Evolutionary conservation across 2,329 filamentous ascomycete genomes (phyloP), one percentile per base, ranked within the genome.

Genomic region (Dichotomopilus funicola): DNA sequence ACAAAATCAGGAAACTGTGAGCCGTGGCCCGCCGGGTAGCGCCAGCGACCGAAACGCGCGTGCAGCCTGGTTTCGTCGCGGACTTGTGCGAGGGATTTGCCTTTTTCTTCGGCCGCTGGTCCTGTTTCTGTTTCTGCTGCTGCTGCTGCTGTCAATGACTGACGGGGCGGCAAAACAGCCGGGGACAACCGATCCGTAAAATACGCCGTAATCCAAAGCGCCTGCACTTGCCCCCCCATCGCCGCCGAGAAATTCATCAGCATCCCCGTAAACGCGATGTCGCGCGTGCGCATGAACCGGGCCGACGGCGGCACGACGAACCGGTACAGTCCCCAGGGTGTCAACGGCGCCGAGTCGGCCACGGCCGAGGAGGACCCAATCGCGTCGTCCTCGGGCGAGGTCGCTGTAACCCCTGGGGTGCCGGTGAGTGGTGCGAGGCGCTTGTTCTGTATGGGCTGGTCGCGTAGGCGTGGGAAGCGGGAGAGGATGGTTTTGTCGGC

Each of bases 31-130:
- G 73, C 77, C 1, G 85, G 82, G 63, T 87, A 88, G 33, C 88
- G 77, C 79, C 85, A 86, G 60, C 78, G 82, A 4, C 85, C 85
- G 66, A 86, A 92, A 40, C 86, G 81, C 19, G 78, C 83, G 65
- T 86, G 76, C 47, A 90, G 71, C 31, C 84, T 77, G 0, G 85
- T 81, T 62, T 86, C 78, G 59, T 77, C 75, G 52, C 68, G 71
- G 13, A 80, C 61, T 47, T 66, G 57, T 3, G 71, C 69, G 9
- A 84, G 63, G 7, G 75, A 72, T 11, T 71, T 69, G 5, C 65
- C 31, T 3, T 43, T n/a, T 5, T 43, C 19, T 5, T 1, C n/a
- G 59, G 51, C 66, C 2, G 73, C 62, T 31, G 51, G 8, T 36
- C 19, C 7, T 40, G 13, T 33, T 40, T 42, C 31, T 7, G n/a